Conservation (phyloP, 805 yeast genomes). For the Metschnikowia anglica region DNA sequence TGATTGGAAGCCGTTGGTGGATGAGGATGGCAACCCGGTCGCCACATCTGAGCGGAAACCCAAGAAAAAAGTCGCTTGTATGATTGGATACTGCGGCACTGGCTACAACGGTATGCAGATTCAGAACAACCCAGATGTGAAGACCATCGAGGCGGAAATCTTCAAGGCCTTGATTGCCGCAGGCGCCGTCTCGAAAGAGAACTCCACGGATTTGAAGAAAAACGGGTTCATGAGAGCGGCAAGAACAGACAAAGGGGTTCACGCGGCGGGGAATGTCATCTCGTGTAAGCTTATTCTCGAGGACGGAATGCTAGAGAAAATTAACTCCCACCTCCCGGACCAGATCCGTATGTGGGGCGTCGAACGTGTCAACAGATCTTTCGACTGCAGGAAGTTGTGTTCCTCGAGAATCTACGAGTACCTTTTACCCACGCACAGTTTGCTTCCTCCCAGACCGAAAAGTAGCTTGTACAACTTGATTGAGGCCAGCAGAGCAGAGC, state of each 20-base stretch:
- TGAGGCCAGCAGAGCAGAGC: constrained; percentile 47
- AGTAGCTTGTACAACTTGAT: constrained; percentile 64
- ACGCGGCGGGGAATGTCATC: constrained; percentile 93
- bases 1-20: constrained; percentile 46
- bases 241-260: constrained; percentile 93
- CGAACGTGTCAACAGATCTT: constrained; percentile 82
- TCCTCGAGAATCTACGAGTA: constrained; percentile 95
- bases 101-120: constrained; percentile 97
- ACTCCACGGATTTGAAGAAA: constrained; percentile 84
- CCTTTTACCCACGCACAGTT: constrained; percentile 84
- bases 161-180: constrained; percentile 81
- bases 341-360: constrained; percentile 93
- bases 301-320: constrained; percentile 68
- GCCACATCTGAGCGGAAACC: constrained; percentile 66
- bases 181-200: constrained; percentile 85
- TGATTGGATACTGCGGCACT: constrained; percentile 93
- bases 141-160: constrained; percentile 87
- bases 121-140: constrained; percentile 71
- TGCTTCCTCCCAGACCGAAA: constrained; percentile 85
- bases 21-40: constrained; percentile 61
- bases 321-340: constrained; percentile 75
- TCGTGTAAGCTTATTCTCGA: constrained; percentile 82
- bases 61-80: constrained; percentile 83
- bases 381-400: constrained; percentile 94
- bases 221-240: constrained; percentile 86